phyloP scores from a whole-genome alignment of 1,284 basidiomycete species.

The Lignosus rhinocerotis region DNA sequence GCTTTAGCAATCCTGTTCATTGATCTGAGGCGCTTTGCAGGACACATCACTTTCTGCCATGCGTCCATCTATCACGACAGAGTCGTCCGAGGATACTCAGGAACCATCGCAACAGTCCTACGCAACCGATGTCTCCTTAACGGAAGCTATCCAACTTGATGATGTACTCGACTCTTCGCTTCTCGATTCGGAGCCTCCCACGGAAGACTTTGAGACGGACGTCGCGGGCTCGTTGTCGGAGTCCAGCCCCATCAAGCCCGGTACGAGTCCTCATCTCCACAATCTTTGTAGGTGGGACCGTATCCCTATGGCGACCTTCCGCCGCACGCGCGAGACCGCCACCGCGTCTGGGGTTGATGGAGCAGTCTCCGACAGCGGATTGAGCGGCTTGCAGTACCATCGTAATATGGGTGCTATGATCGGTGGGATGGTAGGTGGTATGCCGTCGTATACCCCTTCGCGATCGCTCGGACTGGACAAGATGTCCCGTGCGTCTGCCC shows the following conservation, averaged over 20 bases:
- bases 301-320: conserved; percentile 73
- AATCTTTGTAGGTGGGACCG: conserved; percentile 69
- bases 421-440: conserved; percentile 35
- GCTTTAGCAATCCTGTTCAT: background rate
- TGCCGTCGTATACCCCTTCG: conserved; percentile 37
- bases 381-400: conserved; percentile 27
- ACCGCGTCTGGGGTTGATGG: conserved; percentile 34
- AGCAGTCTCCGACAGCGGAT: conserved; percentile 38
- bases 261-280: conserved; percentile 28
- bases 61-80: conserved; percentile 11
- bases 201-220: conserved; percentile 25
- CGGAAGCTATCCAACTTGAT: conserved; percentile 69
- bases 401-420: conserved; percentile 33
- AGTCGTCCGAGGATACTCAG: conserved; percentile 35
- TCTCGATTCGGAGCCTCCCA: conserved; percentile 54
- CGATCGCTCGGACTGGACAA: conserved; percentile 26
- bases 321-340: conserved; percentile 56
- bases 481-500: conserved; percentile 25
- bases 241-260: conserved; percentile 22
- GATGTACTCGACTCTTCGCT: conserved; percentile 79
- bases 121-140: conserved; percentile 36
- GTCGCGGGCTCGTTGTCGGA: conserved; percentile 11
- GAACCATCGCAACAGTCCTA: conserved; percentile 20
- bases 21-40: conserved; percentile 3
- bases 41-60: conserved; percentile 10